Conservation (phyloP, 2,329 filamentous ascomycete genomes). For the Aspergillus flavus region DNA sequence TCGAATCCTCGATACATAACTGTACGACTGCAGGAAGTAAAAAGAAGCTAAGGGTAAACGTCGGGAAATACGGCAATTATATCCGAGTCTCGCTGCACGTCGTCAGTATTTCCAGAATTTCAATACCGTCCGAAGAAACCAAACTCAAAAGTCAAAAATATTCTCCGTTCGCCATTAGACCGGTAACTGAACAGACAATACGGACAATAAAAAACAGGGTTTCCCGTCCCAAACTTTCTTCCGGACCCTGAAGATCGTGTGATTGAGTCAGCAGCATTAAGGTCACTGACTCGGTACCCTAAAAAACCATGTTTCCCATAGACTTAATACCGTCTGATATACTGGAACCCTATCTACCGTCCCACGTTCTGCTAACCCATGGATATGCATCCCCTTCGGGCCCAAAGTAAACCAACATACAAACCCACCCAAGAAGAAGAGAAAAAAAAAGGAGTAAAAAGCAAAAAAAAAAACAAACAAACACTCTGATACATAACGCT, state of each 20-base stretch:
- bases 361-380: neutral
- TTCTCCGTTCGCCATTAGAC: neutral
- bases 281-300: neutral
- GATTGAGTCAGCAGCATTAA: conserved; percentile 1
- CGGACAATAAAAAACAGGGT: conserved; percentile 1
- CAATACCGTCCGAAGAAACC: neutral
- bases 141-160: conserved; percentile 4
- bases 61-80: neutral
- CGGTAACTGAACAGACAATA: neutral
- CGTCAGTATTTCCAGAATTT: neutral
- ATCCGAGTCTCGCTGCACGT: neutral
- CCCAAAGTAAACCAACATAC: neutral
- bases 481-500: neutral
- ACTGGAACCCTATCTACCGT: neutral
- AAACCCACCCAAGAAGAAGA: neutral
- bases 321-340: neutral
- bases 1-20: neutral
- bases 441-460: neutral
- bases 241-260: conserved; percentile 15
- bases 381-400: neutral
- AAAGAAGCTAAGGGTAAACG: neutral
- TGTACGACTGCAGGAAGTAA: neutral
- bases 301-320: neutral
- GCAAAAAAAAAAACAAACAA: neutral
- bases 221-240: conserved; percentile 13